Percentiles rank a stretch among this genome's conserved stretches.
These are phyloP conservation scores for Epipyxis sp. DNA, from an alignment of 108 stramenopile genomes.

Conservation along the genomic window DNA sequence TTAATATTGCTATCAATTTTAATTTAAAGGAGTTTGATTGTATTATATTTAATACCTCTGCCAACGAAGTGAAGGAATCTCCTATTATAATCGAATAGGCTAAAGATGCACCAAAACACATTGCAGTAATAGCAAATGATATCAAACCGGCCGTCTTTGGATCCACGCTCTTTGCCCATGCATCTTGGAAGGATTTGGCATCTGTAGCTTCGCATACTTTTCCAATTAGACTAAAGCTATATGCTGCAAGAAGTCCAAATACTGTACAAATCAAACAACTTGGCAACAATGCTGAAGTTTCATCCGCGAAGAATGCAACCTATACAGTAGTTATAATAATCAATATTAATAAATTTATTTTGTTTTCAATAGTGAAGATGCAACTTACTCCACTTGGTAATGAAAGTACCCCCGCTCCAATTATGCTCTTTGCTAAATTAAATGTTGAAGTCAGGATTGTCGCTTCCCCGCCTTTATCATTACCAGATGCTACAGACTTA, in stretches of 20 bases:
- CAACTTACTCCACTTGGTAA: constrained; percentile 85
- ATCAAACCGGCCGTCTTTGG: constrained; percentile 67
- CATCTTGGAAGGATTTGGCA: constrained; percentile 77
- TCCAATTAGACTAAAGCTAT: constrained; percentile 83
- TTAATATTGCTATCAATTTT: too few species aligned
- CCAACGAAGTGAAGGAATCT: constrained; percentile 59
- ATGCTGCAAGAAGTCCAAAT: constrained; percentile 77
- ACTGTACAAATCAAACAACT: constrained; percentile 66
- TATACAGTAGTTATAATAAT: not conserved
- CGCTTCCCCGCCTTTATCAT: constrained; percentile 4
- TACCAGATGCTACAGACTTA: too few species aligned
- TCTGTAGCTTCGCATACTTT: constrained; percentile 69
- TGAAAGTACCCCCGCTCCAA: constrained; percentile 81
- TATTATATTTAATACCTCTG: constrained; percentile 15
- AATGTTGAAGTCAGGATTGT: constrained; percentile 39
- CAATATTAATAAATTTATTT: not conserved
- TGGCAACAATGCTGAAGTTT: constrained; percentile 83
- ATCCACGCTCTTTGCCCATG: constrained; percentile 81
- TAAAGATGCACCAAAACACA: constrained; percentile 74
- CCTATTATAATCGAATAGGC: constrained; percentile 93
- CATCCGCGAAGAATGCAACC: constrained; percentile 57
- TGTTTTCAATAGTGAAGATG: constrained; percentile 67
- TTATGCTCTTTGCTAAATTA: constrained; percentile 85
- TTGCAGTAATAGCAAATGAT: constrained; percentile 75
- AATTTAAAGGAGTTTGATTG: too few species aligned